Percentiles rank a stretch among this genome's conserved stretches.
phyloP scores from a whole-genome alignment of 805 yeast species.

The Metschnikowia aberdeeniae region DNA sequence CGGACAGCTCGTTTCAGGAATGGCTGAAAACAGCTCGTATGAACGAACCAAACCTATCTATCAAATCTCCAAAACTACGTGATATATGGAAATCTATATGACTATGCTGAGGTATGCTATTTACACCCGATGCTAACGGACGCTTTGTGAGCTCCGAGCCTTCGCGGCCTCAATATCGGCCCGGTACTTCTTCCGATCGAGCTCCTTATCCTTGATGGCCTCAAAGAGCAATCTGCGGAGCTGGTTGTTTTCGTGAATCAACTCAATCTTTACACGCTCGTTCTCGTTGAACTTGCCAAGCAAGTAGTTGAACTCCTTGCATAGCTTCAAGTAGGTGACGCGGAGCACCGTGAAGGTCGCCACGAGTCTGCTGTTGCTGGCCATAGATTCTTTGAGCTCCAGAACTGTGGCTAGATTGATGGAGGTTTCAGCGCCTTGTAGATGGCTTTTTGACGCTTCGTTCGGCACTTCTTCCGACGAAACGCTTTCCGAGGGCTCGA shows the following conservation, averaged over 20 bases:
- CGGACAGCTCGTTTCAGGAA: too few species aligned
- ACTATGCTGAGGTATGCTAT: conserved; percentile 1
- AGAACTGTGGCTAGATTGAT: conserved; percentile 16
- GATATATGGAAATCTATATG: background rate
- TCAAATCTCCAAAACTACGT: too few species aligned
- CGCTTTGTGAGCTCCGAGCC: background rate
- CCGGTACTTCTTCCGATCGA: conserved; percentile 16
- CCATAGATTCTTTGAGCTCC: conserved; percentile 22
- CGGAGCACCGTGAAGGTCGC: conserved; percentile 32
- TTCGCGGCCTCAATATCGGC: conserved; percentile 9
- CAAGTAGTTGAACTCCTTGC: conserved; percentile 36
- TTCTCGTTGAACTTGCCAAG: conserved; percentile 35
- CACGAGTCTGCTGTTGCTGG: conserved; percentile 23
- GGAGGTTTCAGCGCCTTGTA: background rate
- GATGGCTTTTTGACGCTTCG: background rate
- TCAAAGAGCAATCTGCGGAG: conserved; percentile 27
- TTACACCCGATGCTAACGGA: background rate
- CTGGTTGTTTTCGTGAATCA: conserved; percentile 35
- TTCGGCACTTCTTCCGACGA: conserved; percentile 9
- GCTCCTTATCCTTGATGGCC: conserved; percentile 26
- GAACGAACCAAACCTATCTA: too few species aligned
- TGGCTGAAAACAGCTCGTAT: too few species aligned
- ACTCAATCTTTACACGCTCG: conserved; percentile 30
- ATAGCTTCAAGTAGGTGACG: conserved; percentile 33
- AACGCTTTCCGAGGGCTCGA: conserved; percentile 12